Evolutionary conservation across 208 protist genomes (phyloP).

Genomic region (Leishmania turanica): DNA sequence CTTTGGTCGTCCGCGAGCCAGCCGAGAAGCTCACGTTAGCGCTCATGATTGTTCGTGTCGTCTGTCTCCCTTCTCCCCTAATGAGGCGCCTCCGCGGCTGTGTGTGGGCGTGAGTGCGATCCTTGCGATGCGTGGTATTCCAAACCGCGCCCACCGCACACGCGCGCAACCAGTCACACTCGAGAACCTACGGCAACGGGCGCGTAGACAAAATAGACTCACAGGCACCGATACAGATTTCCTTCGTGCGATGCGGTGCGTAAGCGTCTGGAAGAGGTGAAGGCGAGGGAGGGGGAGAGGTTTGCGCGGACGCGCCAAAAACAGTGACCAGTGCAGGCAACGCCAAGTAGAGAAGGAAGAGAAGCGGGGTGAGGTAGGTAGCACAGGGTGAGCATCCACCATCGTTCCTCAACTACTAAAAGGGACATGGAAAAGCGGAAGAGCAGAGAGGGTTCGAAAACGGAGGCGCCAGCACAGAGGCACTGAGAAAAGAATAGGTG

Average conservation of each 20-base stretch:
- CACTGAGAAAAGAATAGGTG: background rate
- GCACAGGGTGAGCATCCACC: too few relatives aligned
- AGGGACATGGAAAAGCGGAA: background rate
- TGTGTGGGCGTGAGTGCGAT: background rate
- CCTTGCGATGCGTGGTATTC: background rate
- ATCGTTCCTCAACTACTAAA: background rate
- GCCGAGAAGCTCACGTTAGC: constrained; percentile 36
- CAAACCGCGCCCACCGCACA: background rate
- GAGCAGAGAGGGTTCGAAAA: background rate
- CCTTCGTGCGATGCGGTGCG: background rate
- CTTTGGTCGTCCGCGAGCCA: background rate
- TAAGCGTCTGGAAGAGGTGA: background rate
- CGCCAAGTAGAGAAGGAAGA: background rate
- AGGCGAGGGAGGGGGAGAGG: background rate
- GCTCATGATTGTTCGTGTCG: constrained; percentile 20
- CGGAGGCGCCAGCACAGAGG: background rate
- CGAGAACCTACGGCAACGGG: background rate
- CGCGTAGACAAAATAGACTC: background rate
- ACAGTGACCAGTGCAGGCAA: background rate
- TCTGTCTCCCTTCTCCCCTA: background rate
- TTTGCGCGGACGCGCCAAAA: too few relatives aligned
- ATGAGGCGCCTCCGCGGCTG: background rate
- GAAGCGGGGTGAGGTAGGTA: background rate
- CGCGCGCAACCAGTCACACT: background rate
- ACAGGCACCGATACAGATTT: background rate